Percentiles rank a stretch among this genome's conserved stretches.
phyloP scores from a whole-genome alignment of 2,329 filamentous ascomycete species.

The Sporothrix brunneoviolacea region DNA sequence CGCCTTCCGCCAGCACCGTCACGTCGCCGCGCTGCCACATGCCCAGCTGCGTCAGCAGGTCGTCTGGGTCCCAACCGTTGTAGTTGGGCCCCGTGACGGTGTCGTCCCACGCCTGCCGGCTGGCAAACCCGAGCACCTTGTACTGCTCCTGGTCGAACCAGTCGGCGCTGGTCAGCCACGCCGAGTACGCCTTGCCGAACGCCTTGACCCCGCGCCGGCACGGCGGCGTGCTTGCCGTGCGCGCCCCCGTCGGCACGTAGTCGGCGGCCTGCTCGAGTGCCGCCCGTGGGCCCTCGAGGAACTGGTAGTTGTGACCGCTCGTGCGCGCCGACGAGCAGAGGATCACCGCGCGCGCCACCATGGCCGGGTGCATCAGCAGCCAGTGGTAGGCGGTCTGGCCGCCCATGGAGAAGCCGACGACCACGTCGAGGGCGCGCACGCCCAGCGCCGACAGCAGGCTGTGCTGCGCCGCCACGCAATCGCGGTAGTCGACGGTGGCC shows the following conservation, averaged over 20 bases:
- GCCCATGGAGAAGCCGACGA: conserved; percentile 52
- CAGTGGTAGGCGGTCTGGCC: conserved; percentile 48
- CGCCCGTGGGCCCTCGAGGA: conserved; percentile 46
- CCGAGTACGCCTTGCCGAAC: conserved; percentile 68
- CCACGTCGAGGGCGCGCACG: conserved; percentile 36
- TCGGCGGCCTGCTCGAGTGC: conserved; percentile 38
- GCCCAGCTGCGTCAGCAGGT: conserved; percentile 42
- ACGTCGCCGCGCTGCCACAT: conserved; percentile 74
- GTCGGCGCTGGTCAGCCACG: conserved; percentile 73
- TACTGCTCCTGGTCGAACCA: conserved; percentile 71
- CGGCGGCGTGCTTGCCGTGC: conserved; percentile 30
- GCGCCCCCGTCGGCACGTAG: conserved; percentile 34
- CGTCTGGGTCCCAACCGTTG: conserved; percentile 20
- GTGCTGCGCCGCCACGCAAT: conserved; percentile 47
- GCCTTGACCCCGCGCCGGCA: conserved; percentile 51
- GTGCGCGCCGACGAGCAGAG: conserved; percentile 46
- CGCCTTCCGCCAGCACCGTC: conserved; percentile 60
- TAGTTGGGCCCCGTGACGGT: conserved; percentile 74
- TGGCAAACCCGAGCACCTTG: conserved; percentile 57
- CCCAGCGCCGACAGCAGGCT: conserved; percentile 34
- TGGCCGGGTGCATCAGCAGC: conserved; percentile 42
- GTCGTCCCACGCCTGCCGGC: conserved; percentile 66
- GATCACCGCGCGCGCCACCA: conserved; percentile 38
- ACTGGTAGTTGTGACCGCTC: conserved; percentile 45
- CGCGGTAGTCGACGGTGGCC: conserved; percentile 34